phyloP scores from a whole-genome alignment of 2,329 filamentous ascomycete genomes.

The Bertia moriformis region DNA sequence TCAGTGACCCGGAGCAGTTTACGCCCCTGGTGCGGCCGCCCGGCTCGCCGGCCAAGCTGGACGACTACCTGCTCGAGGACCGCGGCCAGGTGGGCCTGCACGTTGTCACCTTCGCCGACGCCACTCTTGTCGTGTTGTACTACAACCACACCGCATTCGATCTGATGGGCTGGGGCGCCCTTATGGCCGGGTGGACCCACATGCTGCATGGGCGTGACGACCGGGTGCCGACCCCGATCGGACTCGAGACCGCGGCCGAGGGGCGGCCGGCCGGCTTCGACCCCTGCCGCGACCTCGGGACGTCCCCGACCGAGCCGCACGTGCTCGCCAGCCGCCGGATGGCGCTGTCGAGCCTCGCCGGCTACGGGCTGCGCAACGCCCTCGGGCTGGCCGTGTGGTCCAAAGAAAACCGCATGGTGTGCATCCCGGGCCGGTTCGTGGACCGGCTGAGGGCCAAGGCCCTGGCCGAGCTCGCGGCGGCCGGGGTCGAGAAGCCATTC shows the following conservation, averaged over 20 bases:
- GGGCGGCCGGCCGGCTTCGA: too few species aligned
- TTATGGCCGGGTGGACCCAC: conserved; percentile 23
- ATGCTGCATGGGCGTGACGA: conserved; percentile 19
- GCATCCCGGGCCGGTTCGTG: conserved; percentile 15
- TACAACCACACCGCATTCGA: conserved; percentile 25
- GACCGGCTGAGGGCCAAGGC: conserved; percentile 10
- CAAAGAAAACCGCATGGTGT: conserved; percentile 20
- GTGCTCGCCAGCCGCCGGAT: conserved; percentile 11
- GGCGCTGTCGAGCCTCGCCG: conserved; percentile 6
- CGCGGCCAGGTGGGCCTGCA: conserved; percentile 23
- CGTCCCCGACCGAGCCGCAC: conserved; percentile 9
- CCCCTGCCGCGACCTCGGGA: conserved; percentile 9
- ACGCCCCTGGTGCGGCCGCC: conserved; percentile 8
- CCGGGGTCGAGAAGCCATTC: conserved; percentile 10
- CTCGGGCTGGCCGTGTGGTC: conserved; percentile 10
- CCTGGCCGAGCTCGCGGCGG: conserved; percentile 9
- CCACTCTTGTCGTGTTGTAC: conserved; percentile 21
- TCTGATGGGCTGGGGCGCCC: conserved; percentile 17
- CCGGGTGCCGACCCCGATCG: conserved; percentile 17
- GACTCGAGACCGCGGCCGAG: too few species aligned
- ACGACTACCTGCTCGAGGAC: conserved; percentile 21
- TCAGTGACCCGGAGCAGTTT: too few species aligned
- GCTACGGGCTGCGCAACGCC: conserved; percentile 13
- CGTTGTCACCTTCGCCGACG: conserved; percentile 23
- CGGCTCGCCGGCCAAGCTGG: conserved; percentile 10